Evolutionary conservation across 768 basidiomycete species (phyloP).

Genomic region (Gloeostereum incarnatum): DNA sequence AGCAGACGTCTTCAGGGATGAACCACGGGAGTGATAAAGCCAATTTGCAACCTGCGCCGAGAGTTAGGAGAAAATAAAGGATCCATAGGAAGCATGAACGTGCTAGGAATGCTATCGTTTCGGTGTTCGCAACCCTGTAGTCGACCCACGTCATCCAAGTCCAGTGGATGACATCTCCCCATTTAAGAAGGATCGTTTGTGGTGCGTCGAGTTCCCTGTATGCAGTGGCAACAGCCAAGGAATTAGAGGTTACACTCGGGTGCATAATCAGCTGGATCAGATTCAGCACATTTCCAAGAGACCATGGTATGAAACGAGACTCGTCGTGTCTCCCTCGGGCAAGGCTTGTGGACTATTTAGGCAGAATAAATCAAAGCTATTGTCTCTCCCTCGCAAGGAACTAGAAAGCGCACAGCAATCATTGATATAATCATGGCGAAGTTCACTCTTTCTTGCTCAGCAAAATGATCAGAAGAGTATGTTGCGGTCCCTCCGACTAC

Average conservation of each 20-base stretch:
- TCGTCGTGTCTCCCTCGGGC: too few species aligned
- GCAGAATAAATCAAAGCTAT: not conserved
- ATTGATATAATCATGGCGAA: constrained; percentile 32
- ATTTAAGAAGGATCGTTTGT: constrained; percentile 44
- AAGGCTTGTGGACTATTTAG: too few species aligned
- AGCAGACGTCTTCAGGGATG: not conserved
- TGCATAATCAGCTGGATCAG: constrained; percentile 32
- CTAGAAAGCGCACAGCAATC: constrained; percentile 22
- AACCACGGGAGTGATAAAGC: constrained; percentile 31
- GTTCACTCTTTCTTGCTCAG: constrained; percentile 19
- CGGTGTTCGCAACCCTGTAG: constrained; percentile 35
- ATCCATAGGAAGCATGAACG: constrained; percentile 9
- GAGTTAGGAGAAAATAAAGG: not conserved
- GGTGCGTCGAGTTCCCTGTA: constrained; percentile 26
- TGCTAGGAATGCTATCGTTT: constrained; percentile 41
- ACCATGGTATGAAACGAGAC: constrained; percentile 36
- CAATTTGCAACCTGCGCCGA: constrained; percentile 40
- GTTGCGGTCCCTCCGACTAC: constrained; percentile 8
- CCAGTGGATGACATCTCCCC: constrained; percentile 53
- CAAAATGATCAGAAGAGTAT: constrained; percentile 10
- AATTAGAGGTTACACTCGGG: constrained; percentile 11
- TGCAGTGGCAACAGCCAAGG: constrained; percentile 12
- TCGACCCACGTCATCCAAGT: constrained; percentile 59
- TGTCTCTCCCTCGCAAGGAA: not conserved
- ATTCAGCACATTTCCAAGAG: constrained; percentile 29